phyloP scores from a whole-genome alignment of 208 protist genomes.

The Acanthamoeba quina region DNA sequence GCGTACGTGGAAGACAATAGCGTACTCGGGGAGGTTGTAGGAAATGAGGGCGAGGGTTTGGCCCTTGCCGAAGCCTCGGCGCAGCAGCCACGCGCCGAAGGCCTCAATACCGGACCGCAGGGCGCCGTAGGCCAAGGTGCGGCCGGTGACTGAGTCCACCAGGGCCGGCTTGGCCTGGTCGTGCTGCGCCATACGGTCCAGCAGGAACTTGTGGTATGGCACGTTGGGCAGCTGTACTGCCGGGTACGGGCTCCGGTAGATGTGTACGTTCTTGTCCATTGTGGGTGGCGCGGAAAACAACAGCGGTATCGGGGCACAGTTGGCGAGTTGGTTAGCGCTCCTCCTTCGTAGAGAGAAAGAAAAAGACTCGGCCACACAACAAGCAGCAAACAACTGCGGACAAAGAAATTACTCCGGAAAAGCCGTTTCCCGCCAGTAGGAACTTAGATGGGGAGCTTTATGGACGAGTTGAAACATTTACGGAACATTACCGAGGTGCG shows the following conservation, averaged over 20 bases:
- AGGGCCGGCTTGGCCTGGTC: slow-evolving; percentile 28
- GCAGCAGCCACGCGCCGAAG: background rate
- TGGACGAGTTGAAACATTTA: too few species aligned
- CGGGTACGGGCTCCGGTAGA: background rate
- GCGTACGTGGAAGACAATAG: slow-evolving; percentile 46
- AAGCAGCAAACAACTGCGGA: too few species aligned
- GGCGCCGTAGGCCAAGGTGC: background rate
- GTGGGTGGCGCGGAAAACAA: background rate
- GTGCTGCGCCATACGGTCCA: background rate
- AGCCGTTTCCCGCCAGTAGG: too few species aligned
- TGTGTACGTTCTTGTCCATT: background rate
- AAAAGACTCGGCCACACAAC: background rate
- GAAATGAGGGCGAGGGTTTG: slow-evolving; percentile 7
- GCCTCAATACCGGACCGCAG: background rate
- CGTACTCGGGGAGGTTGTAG: slow-evolving; percentile 50
- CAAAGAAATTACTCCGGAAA: too few species aligned
- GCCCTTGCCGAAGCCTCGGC: slow-evolving; percentile 21
- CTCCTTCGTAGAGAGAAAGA: background rate
- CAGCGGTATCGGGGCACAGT: background rate
- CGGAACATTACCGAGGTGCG: too few species aligned
- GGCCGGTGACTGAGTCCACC: slow-evolving; percentile 1
- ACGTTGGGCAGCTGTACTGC: background rate
- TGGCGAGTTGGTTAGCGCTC: background rate
- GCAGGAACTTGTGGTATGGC: background rate
- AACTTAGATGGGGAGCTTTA: too few species aligned